phyloP scores from a whole-genome alignment of 495 filamentous ascomycete genomes.

The Daldinia loculata region DNA sequence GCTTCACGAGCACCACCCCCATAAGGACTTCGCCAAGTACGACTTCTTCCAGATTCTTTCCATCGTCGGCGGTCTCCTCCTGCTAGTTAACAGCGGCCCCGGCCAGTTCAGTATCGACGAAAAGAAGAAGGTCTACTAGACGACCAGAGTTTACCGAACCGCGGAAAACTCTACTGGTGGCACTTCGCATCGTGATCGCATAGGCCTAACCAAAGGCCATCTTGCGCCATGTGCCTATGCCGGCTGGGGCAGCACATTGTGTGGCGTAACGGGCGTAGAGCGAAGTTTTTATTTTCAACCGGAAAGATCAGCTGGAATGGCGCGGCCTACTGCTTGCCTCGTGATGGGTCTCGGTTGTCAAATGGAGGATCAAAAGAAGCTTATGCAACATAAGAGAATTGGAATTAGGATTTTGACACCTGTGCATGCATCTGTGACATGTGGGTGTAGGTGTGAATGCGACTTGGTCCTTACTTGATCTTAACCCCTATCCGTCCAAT shows the following conservation, averaged over 20 bases:
- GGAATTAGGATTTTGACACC: constrained; percentile 9
- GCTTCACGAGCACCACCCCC: constrained; percentile 97
- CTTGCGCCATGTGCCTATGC: constrained; percentile 32
- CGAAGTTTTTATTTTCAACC: constrained; percentile 23
- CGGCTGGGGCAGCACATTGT: constrained; percentile 26
- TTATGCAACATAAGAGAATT: constrained; percentile 32
- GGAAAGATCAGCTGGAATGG: constrained; percentile 27
- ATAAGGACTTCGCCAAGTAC: constrained; percentile 99
- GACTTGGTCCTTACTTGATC: background rate
- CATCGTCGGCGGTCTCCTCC: constrained; percentile 93
- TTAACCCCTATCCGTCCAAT: background rate
- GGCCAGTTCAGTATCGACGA: constrained; percentile 98
- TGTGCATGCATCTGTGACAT: constrained; percentile 3
- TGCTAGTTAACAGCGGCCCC: constrained; percentile 97
- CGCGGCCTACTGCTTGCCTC: constrained; percentile 14
- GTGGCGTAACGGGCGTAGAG: constrained; percentile 35
- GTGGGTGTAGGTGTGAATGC: background rate
- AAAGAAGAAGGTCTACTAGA: constrained; percentile 99
- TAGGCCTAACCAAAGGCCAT: constrained; percentile 6
- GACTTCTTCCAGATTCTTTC: constrained; percentile 99
- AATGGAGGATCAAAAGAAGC: constrained; percentile 12
- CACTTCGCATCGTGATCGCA: constrained; percentile 34
- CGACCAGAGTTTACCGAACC: constrained; percentile 10
- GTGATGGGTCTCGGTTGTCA: constrained; percentile 15
- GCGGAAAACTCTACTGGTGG: constrained; percentile 12